Percentiles rank a stretch among this genome's conserved stretches.
These are phyloP conservation scores for Tolypocladium endophyticum DNA, from an alignment of 2,329 filamentous ascomycete genomes.

Conservation along the genomic window DNA sequence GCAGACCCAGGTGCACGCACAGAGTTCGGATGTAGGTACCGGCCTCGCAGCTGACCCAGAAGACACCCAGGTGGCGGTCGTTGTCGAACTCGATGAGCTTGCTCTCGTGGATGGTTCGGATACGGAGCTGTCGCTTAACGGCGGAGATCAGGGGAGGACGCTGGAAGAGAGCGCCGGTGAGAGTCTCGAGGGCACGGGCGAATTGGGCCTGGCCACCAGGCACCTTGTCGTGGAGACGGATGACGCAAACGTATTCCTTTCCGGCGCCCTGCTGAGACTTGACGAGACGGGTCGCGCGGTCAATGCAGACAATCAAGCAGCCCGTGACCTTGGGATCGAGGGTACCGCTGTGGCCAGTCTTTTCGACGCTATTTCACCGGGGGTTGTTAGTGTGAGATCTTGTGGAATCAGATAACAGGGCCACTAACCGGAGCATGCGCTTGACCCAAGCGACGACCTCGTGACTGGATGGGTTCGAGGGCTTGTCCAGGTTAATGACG, in stretches of 20 bases:
- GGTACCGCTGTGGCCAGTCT: slow-evolving; percentile 96
- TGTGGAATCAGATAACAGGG: background rate
- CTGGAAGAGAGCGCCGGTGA: slow-evolving; percentile 87
- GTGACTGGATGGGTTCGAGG: slow-evolving; percentile 94
- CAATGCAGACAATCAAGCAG: slow-evolving; percentile 89
- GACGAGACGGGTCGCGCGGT: slow-evolving; percentile 92
- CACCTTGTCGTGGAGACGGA: slow-evolving; percentile 90
- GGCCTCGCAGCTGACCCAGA: slow-evolving; percentile 97
- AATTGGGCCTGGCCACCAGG: slow-evolving; percentile 90
- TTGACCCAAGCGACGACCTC: slow-evolving; percentile 99
- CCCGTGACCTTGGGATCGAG: slow-evolving; percentile 97
- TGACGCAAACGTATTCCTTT: slow-evolving; percentile 97
- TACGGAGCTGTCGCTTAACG: slow-evolving; percentile 96
- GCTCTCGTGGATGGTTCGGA: slow-evolving; percentile 95
- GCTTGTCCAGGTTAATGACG: slow-evolving; percentile 83
- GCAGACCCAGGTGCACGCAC: slow-evolving; percentile 79
- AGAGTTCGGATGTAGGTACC: slow-evolving; percentile 98
- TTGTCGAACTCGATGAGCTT: slow-evolving; percentile 98
- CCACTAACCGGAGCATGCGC: slow-evolving; percentile 73
- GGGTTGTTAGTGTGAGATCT: background rate
- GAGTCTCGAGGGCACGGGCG: slow-evolving; percentile 82
- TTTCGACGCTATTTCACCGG: slow-evolving; percentile 44
- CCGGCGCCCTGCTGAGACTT: slow-evolving; percentile 98
- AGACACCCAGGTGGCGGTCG: slow-evolving; percentile 90
- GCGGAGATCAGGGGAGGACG: slow-evolving; percentile 94